Conservation (phyloP, 768 basidiomycete species). For the Termitomyces sp. region DNA sequence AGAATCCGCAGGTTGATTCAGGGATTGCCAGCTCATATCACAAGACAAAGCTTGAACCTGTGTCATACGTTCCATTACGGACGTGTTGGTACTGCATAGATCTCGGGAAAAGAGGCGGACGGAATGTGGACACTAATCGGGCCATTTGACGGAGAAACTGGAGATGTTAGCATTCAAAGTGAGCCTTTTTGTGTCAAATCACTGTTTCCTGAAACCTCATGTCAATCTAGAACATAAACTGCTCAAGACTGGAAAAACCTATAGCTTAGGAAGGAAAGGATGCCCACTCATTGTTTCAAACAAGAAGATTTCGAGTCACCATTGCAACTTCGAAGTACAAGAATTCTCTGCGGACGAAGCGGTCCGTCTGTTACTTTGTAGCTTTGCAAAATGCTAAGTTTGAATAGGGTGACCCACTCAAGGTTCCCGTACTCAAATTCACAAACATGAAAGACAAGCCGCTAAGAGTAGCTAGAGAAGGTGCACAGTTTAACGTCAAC, state of each 20-base stretch:
- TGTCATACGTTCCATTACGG: neutral
- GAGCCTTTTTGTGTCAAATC: conserved; percentile 10
- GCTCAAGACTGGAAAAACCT: conserved; percentile 52
- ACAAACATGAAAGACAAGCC: conserved; percentile 42
- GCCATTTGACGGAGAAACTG: conserved; percentile 43
- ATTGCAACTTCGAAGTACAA: conserved; percentile 55
- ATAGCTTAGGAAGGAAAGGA: conserved; percentile 55
- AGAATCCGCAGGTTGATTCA: neutral
- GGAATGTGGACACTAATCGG: conserved; percentile 53
- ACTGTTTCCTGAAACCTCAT: neutral
- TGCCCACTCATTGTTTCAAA: conserved; percentile 44
- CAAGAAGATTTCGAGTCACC: conserved; percentile 61
- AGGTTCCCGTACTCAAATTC: conserved; percentile 43
- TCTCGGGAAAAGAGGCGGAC: neutral
- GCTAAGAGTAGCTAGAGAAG: conserved; percentile 36
- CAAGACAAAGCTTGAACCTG: neutral
- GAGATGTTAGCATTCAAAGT: conserved; percentile 36
- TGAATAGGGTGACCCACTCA: conserved; percentile 42
- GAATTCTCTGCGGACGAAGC: conserved; percentile 44
- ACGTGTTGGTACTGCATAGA: neutral
- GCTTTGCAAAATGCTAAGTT: neutral
- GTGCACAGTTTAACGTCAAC: conserved; percentile 26
- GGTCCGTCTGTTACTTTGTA: conserved; percentile 34
- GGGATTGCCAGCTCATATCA: neutral
- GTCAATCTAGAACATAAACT: conserved; percentile 38